Evolutionary conservation across 352 stramenopile species (phyloP), one percentile per base, ranked within the genome.

Genomic region (Saprolegnia parasitica): DNA sequence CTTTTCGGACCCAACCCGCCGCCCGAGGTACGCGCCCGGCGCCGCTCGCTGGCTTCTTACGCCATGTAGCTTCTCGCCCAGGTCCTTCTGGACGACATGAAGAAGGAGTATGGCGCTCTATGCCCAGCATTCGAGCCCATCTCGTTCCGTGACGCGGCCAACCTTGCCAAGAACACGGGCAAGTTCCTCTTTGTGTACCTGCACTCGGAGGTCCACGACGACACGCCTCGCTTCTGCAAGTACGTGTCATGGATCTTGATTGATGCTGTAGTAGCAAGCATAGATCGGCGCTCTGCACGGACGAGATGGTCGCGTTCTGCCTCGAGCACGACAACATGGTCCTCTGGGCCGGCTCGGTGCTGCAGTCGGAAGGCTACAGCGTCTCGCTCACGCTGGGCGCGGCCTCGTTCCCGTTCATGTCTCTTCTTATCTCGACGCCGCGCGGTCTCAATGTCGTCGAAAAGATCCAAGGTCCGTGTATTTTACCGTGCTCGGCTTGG

Each of bases 131-230:
- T 94, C 56, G 84, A 92, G 75, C 81, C 88, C 74, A 80, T 80
- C 54, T 91, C 86, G 64, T 94, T 94, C 74, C 80, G 84, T 20
- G 86, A 94, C 61, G 84, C 86, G 5, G 84, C 91, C 71, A 90
- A 80, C 2, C 90, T 84, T 0, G 84, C 86, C 9, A 83, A 84
- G 20, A 90, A 82, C 11, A 80, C 83, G 45, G 91, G 81, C 72
- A 94, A 95, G 76, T 95, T 95, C 55, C 67, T 95, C 52, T 50
- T 95, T 8, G 84, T 93, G 57, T 95, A 90, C 54, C 67, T 95
- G 62, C 86, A 95, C 74, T 95, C 84, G 71, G 90, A 79, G 26
- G 87, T 95, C 50, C 86, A 95, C 65, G 85, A 95, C 55, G 82
- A 93, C 46, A 81, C 85, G 24, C 75, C 88, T 62, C 56, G 68